phyloP scores from a whole-genome alignment of 1,284 basidiomycete genomes.

The Ustilago trichophora region DNA sequence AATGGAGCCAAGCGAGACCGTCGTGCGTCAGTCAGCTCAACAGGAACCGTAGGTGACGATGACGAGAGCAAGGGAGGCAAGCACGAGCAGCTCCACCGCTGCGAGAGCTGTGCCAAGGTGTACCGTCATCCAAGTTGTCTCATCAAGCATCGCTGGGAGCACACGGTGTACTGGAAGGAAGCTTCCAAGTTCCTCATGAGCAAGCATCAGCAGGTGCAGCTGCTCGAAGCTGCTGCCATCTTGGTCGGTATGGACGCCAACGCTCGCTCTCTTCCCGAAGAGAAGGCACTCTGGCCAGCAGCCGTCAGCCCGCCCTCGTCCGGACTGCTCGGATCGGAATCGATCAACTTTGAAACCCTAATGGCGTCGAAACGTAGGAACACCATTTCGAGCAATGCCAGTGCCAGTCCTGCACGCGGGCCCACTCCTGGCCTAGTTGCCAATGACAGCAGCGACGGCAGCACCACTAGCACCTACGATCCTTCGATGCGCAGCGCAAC shows the following conservation, averaged over 20 bases:
- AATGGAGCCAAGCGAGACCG: slow-evolving; percentile 58
- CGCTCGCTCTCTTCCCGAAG: slow-evolving; percentile 82
- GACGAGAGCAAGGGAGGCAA: slow-evolving; percentile 68
- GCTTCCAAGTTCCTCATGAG: slow-evolving; percentile 90
- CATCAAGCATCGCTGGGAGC: slow-evolving; percentile 97
- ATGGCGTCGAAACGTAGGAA: slow-evolving; percentile 59
- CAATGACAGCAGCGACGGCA: slow-evolving; percentile 50
- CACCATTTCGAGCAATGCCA: slow-evolving; percentile 36
- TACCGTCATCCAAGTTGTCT: slow-evolving; percentile 93
- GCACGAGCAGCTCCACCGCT: slow-evolving; percentile 76
- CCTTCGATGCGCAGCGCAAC: slow-evolving; percentile 38
- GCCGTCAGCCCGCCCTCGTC: slow-evolving; percentile 70
- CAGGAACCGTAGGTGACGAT: slow-evolving; percentile 71
- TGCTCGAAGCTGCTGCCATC: slow-evolving; percentile 96
- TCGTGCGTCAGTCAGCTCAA: slow-evolving; percentile 64
- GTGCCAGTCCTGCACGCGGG: slow-evolving; percentile 41
- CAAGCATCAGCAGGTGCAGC: slow-evolving; percentile 97
- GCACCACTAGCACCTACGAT: slow-evolving; percentile 46
- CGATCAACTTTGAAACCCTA: slow-evolving; percentile 66
- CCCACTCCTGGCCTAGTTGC: slow-evolving; percentile 29
- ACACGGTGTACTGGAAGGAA: slow-evolving; percentile 95
- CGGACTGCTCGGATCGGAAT: slow-evolving; percentile 68
- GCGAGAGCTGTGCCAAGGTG: slow-evolving; percentile 80
- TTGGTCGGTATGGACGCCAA: slow-evolving; percentile 74
- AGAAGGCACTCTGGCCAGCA: slow-evolving; percentile 78